A percentile compares a stretch with the other conserved stretches of the same genome.
These are phyloP conservation scores for Fusarium luffae DNA, from an alignment of 2,329 filamentous ascomycete genomes.

Conservation along the genomic window DNA sequence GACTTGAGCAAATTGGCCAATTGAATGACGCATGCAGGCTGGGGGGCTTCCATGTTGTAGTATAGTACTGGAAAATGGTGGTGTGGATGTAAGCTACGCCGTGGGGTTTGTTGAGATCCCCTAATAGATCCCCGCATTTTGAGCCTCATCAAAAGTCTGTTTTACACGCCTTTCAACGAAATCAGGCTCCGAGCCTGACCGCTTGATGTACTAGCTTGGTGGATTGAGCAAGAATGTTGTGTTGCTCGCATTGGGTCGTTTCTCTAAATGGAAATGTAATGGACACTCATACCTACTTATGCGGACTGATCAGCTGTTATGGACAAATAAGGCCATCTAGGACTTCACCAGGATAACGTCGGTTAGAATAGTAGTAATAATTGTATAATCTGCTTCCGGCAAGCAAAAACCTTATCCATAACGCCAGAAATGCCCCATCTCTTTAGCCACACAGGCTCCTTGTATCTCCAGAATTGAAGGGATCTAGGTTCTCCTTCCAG, in stretches of 20 bases:
- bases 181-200: slow-evolving; percentile 2
- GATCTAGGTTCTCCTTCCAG: slow-evolving; percentile 3
- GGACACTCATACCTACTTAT: neutral
- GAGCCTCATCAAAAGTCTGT: neutral
- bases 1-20: neutral
- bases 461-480: slow-evolving; percentile 30
- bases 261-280: neutral
- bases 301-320: neutral
- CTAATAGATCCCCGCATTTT: neutral
- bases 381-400: slow-evolving; percentile 35
- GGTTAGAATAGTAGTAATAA: slow-evolving; percentile 8
- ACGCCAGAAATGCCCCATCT: slow-evolving; percentile 40
- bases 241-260: neutral
- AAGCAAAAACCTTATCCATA: slow-evolving; percentile 35
- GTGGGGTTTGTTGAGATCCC: neutral
- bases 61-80: neutral
- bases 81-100: neutral
- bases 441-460: slow-evolving; percentile 16
- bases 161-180: neutral
- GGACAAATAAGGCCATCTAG: neutral
- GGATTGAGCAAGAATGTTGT: neutral
- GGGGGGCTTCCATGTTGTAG: neutral
- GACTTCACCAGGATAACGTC: neutral
- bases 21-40: neutral
- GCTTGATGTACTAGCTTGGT: neutral